Evolutionary conservation across 2,329 filamentous ascomycete species (phyloP).

Genomic region (Fusarium miscanthi): DNA sequence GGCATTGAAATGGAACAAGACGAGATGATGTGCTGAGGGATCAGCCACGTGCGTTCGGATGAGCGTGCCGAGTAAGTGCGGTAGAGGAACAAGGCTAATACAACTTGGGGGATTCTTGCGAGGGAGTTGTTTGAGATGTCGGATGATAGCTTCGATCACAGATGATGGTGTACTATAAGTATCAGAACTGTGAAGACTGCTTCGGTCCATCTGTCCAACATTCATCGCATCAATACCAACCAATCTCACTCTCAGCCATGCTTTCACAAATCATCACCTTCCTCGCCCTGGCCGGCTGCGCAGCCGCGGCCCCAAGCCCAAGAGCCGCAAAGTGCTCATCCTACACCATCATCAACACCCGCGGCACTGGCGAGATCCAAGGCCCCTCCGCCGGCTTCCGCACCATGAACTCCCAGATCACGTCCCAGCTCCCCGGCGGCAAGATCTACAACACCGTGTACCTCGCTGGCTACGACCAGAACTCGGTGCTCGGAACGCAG

Average conservation of each 20-base stretch:
- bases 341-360: conserved; percentile 24
- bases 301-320: neutral
- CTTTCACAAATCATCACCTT: neutral
- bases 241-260: neutral
- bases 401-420: conserved; percentile 20
- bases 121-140: neutral
- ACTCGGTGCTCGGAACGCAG: neutral
- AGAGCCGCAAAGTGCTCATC: neutral
- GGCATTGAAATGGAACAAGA: neutral
- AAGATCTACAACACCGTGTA: conserved; percentile 25
- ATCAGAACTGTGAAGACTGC: neutral
- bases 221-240: neutral
- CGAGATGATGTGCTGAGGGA: neutral
- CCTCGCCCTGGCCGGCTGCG: neutral
- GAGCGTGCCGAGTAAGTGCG: neutral
- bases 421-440: neutral
- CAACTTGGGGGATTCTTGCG: neutral
- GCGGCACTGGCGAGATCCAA: conserved; percentile 10
- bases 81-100: neutral
- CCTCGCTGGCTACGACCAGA: conserved; percentile 4
- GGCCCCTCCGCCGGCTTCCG: conserved; percentile 10
- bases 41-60: neutral
- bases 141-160: neutral
- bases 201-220: too few relatives aligned
- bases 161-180: neutral